Evolutionary conservation across 2,329 filamentous ascomycete genomes (phyloP), one percentile per base, ranked within the genome.

Genomic region (Apiospora kogelbergensis): DNA sequence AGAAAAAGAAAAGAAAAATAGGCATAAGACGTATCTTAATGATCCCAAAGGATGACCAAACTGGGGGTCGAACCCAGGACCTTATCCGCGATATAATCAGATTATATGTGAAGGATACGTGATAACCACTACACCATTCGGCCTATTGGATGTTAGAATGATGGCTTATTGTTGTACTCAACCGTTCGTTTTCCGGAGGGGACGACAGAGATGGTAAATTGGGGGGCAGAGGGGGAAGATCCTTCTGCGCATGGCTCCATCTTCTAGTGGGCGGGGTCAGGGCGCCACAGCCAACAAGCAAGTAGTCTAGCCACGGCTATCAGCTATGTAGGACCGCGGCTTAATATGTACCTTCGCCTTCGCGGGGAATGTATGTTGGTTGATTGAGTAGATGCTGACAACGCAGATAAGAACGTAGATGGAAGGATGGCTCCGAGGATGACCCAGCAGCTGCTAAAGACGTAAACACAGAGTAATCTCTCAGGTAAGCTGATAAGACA

Each of bases 61-160:
- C 53, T 37, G 53, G 53, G 53, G 53, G 30, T 60, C 53, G 53
- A 60, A 60, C 53, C 53, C 53, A 37, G 53, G 53, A 33, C 53
- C 53, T 60, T 60, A 60, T 60, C 53, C 53, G 53, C 17, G 3
- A 60, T 60, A 60, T 20, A 60, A n/a, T 37, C 4, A 37, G 42
- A 45, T n/a, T 60, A 20, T 60, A 60, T 60, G 53, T 60, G 53
- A 60, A 60, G 53, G 53, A 60, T 60, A 60, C 30, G 53, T 60
- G 30, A 60, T 60, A 60, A 60, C 53, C 53, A 60, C 30, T 60
- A 60, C 17, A 60, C 30, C 7, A 60, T 2, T 9, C 3, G 10
- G 30, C 26, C 53, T 5, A n/a, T 60, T 60, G n/a, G 20, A 37
- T 37, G 20, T 42, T 15, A 2, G 17, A 37, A 30, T 1, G 1